Conservation (phyloP, 2,329 filamentous ascomycete species). For the Penicillium psychrosexuale region DNA sequence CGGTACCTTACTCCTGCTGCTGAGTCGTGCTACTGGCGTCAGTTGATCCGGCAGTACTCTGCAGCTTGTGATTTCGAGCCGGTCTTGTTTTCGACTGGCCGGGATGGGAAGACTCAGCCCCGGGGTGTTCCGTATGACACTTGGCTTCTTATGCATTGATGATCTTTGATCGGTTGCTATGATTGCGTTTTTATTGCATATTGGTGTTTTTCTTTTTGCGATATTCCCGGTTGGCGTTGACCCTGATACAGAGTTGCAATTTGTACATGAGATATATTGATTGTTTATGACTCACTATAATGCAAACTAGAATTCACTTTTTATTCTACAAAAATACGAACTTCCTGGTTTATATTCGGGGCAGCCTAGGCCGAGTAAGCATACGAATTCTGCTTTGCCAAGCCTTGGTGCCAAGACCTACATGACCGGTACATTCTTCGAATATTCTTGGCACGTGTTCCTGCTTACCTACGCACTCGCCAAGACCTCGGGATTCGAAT, state of each 20-base stretch:
- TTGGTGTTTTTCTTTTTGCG: neutral
- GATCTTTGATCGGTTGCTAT: neutral
- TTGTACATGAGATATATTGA: neutral
- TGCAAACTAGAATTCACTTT: neutral
- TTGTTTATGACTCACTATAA: neutral
- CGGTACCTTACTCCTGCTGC: conserved; percentile 55
- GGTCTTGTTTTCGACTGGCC: conserved; percentile 29
- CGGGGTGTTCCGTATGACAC: conserved; percentile 43
- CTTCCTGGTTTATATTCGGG: neutral
- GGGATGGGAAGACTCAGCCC: conserved; percentile 29
- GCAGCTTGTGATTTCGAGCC: conserved; percentile 43
- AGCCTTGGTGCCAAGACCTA: neutral
- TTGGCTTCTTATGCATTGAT: conserved; percentile 34
- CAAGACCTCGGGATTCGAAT: neutral
- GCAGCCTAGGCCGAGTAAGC: neutral
- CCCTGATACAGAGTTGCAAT: neutral
- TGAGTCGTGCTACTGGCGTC: conserved; percentile 56
- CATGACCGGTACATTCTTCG: neutral
- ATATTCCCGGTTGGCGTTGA: conserved; percentile 4
- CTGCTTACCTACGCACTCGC: neutral
- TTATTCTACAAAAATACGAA: neutral
- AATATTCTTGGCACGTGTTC: conserved; percentile 9
- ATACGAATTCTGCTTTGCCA: conserved; percentile 3
- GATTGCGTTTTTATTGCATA: neutral
- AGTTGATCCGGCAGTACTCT: conserved; percentile 42